These are phyloP conservation scores for Trichosporon sp. DNA, from an alignment of 1,284 basidiomycete genomes.

Conservation along the genomic window DNA sequence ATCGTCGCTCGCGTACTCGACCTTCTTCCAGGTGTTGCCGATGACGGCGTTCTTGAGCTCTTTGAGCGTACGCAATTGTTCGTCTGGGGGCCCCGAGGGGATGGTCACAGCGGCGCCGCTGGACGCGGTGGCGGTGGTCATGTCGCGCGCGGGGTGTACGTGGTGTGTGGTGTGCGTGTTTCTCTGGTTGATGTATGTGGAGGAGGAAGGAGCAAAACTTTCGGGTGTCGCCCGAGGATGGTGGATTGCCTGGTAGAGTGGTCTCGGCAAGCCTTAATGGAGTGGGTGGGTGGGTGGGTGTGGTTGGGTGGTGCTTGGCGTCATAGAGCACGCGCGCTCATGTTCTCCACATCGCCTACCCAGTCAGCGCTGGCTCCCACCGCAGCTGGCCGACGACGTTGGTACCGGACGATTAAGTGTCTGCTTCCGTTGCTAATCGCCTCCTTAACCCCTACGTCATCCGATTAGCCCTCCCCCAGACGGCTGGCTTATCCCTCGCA, in stretches of 20 bases:
- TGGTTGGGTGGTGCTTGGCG: slow-evolving; percentile 2
- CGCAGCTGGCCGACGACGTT: neutral
- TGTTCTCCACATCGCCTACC: neutral
- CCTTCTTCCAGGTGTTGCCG: slow-evolving; percentile 56
- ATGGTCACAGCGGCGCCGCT: slow-evolving; percentile 9
- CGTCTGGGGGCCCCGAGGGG: slow-evolving; percentile 20
- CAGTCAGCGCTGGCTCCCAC: neutral
- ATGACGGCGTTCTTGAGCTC: slow-evolving; percentile 56
- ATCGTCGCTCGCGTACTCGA: slow-evolving; percentile 50
- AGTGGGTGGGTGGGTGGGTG: neutral
- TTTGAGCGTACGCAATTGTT: slow-evolving; percentile 46
- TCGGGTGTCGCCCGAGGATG: neutral
- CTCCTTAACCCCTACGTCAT: slow-evolving; percentile 13
- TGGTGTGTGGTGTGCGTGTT: neutral
- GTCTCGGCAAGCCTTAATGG: too few species aligned
- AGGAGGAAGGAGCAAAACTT: too few species aligned
- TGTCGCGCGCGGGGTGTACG: neutral
- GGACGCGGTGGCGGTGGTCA: slow-evolving; percentile 20
- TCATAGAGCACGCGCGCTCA: slow-evolving; percentile 13
- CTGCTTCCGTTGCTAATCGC: slow-evolving; percentile 4
- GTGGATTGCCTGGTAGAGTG: neutral
- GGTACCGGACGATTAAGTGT: neutral
- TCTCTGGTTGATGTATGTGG: too few species aligned
- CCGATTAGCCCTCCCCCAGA: neutral
- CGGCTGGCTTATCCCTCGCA: slow-evolving; percentile 8